phyloP scores from a whole-genome alignment of 2,329 filamentous ascomycete species.

The Aspergillus calidoustus region DNA sequence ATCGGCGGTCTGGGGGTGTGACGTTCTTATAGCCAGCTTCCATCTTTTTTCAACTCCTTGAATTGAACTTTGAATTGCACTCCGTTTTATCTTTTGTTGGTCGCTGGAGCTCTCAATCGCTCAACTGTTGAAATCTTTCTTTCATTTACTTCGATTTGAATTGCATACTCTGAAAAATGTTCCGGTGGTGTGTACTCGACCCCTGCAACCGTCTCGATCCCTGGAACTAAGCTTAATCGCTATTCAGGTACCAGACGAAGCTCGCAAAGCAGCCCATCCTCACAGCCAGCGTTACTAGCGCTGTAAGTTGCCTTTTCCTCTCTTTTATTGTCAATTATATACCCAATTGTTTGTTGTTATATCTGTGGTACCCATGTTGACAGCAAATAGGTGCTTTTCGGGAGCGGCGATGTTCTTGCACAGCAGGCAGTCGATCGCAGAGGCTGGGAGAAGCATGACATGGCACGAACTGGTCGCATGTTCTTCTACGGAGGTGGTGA shows the following conservation, averaged over 20 bases:
- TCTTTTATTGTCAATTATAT: not conserved
- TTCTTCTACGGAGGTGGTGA: slow-evolving; percentile 55
- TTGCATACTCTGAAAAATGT: slow-evolving; percentile 30
- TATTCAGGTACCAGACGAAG: slow-evolving; percentile 78
- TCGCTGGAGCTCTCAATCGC: not conserved
- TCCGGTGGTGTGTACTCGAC: slow-evolving; percentile 39
- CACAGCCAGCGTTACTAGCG: slow-evolving; percentile 88
- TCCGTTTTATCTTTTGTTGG: not conserved
- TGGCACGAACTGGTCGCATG: slow-evolving; percentile 54
- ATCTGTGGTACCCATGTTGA: not conserved
- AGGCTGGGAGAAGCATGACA: slow-evolving; percentile 76
- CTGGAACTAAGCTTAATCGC: slow-evolving; percentile 23
- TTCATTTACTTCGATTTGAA: slow-evolving; percentile 5
- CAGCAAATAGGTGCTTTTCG: slow-evolving; percentile 73
- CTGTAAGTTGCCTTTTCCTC: slow-evolving; percentile 51
- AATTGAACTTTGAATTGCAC: not conserved
- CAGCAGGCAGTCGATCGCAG: slow-evolving; percentile 88
- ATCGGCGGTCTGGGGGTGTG: slow-evolving; percentile 27
- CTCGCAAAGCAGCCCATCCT: slow-evolving; percentile 81
- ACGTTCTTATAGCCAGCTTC: slow-evolving; percentile 21
- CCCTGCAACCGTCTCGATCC: not conserved
- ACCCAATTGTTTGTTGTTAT: no score
- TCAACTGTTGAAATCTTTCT: not conserved
- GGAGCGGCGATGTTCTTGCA: slow-evolving; percentile 85
- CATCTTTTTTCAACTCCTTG: not conserved